Evolutionary conservation across 2,329 filamentous ascomycete genomes (phyloP), one percentile per base, ranked within the genome.

Genomic region (Arthrobotrys entomopaga): DNA sequence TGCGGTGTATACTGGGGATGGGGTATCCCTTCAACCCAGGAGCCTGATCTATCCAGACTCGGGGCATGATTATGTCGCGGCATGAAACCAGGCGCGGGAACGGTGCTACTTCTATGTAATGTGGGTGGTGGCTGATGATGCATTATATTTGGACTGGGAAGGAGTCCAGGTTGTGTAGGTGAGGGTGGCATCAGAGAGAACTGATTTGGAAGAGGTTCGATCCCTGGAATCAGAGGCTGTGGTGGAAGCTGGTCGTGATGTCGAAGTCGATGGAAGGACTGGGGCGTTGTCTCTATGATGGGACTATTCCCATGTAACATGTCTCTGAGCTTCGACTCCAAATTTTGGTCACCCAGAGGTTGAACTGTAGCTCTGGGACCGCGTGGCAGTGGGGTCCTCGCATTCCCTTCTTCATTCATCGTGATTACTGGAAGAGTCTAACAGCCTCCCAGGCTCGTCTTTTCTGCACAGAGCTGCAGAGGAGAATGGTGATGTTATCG

Each of bases 241-340:
- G 26, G 19, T 20, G 61, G 54, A 26, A 50, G 11, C 49, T 20
- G 40, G 42, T 56, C 49, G n/a, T 40, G 54, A 38, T 34, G 19
- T n/a, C 43, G 43, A 22, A 16, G 19, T 22, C 16, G 46, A 20
- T 10, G 46, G 7, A 22, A 43, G 7, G 52, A 1, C 11, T 53
- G n/a, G n/a, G n/a, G n/a, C n/a, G n/a, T 43, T 8, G 34, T 10
- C 49, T 16, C 43, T 16, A 52, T 5, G 48, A n/a, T 20, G 34
- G 15, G 20, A 5, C 54, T 46, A n/a, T 67, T 54, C 46, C 52
- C 29, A 34, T 34, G 19, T 34, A 74, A 48, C 70, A 74, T 74
- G 38, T 57, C 63, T 58, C 70, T 56, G 20, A 74, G 46, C 50
- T 58, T 63, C 43, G 70, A 65, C 24, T 73, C 69, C n/a, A 73